A percentile compares a stretch with the other conserved stretches of the same genome.
These are phyloP conservation scores for Dendrobium catenatum DNA, from an alignment of 106 monocot species.

Conservation along the genomic window DNA sequence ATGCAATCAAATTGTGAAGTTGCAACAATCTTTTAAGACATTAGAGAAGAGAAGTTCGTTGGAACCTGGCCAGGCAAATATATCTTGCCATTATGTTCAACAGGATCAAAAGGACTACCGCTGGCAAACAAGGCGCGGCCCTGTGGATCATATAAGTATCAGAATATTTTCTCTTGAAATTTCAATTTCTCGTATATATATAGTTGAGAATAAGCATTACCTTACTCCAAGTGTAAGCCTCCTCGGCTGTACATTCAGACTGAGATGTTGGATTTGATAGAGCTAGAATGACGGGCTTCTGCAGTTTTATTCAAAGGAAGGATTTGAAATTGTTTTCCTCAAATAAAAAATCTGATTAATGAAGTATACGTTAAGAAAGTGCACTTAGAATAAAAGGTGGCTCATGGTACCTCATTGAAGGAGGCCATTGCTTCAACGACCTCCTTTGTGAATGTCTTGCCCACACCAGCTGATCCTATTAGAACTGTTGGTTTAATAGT, in stretches of 20 bases:
- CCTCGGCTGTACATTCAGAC: slow-evolving; percentile 73
- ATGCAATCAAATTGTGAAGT: not conserved
- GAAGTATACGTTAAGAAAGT: not conserved
- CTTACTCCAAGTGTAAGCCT: slow-evolving; percentile 72
- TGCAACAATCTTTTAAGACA: not conserved
- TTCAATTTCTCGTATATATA: not conserved
- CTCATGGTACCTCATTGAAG: slow-evolving; percentile 55
- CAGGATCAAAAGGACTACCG: slow-evolving; percentile 18
- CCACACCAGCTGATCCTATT: slow-evolving; percentile 74
- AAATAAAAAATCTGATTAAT: not conserved
- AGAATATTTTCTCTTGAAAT: not conserved
- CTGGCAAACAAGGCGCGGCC: slow-evolving; percentile 19
- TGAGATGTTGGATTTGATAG: slow-evolving; percentile 67
- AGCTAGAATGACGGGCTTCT: slow-evolving; percentile 66
- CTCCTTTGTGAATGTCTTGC: slow-evolving; percentile 75
- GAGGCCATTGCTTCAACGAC: slow-evolving; percentile 78
- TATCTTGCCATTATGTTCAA: slow-evolving; percentile 14
- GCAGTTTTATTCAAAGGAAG: slow-evolving; percentile 6
- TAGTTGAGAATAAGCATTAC: slow-evolving; percentile 15
- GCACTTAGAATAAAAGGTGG: not conserved
- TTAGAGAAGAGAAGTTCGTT: not conserved
- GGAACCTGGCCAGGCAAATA: slow-evolving; percentile 17
- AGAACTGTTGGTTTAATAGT: slow-evolving; percentile 68
- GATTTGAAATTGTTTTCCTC: not conserved
- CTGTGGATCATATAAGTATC: not conserved